Base-by-base conservation (phyloP, 345 rosid genomes). In the Dovyalis caffra region DNA sequence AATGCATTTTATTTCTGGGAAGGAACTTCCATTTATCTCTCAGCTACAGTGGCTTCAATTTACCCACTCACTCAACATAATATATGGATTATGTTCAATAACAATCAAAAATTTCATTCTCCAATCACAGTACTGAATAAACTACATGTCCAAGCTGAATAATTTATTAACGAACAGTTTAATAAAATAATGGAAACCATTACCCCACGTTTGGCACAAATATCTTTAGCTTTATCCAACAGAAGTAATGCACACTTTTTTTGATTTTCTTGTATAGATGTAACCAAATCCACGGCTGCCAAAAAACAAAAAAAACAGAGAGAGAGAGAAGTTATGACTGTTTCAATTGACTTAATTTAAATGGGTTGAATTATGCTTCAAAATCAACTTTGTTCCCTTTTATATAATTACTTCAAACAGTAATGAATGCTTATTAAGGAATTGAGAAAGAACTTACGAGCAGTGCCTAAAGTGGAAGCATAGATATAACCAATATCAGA, bases 201-300 rank as follows among this genome's bases (percentile, higher is more conserved):
- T 56, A 91, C 94, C 91, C 91, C 91, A 57, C 64, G 79, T 31
- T 74, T 72, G 71, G 84, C 82, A 64, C 94, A 90, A 40, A 88
- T 79, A 40, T 78, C 83, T 72, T 74, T 78, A 15, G 91, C 94
- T 75, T 69, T 74, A 16, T 68, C 79, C 80, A 90, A 53, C 21
- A 87, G 83, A 68, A 77, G 66, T 47, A 68, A 29, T 2, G 82
- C 83, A 2, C 64, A 34, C 70, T 80, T 91, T 83, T 76, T 87
- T 56, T 82, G 83, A 75, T 86, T 91, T 64, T 89, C 89, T 70
- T 84, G 87, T 34, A 86, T 64, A 0, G 84, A 74, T 23, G 70
- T 60, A 1, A 90, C 73, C 82, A 94, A 84, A 40, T 86, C 92
- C 31, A 76, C 74, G 71, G 95, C 98, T 94, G 80, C 34, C 31